These are phyloP conservation scores for Arabidopsis hybrid DNA, from an alignment of 441 rosid genomes.

Conservation along the genomic window DNA sequence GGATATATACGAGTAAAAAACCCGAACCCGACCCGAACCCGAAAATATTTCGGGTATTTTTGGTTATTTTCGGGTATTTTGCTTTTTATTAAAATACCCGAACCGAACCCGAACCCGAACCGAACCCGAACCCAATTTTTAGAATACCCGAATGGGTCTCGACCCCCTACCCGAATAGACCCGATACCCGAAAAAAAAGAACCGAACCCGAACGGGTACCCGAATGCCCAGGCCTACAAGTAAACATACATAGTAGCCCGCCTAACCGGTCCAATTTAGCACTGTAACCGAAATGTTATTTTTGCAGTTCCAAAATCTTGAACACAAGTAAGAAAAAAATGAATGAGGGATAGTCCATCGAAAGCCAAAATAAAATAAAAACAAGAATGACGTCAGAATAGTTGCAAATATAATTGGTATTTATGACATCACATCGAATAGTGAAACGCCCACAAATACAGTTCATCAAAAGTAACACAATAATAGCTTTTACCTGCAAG, in stretches of 20 bases:
- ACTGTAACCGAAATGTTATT: neutral
- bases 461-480: slow-evolving; percentile 42
- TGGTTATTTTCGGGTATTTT: no score
- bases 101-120: no score
- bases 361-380: neutral
- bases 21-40: no score
- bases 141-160: no score
- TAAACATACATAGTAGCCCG: neutral
- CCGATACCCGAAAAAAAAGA: no score
- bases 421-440: slow-evolving; percentile 44
- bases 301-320: neutral
- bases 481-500: slow-evolving; percentile 35
- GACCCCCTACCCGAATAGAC: no score
- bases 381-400: slow-evolving; percentile 38
- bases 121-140: no score
- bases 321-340: neutral
- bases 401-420: slow-evolving; percentile 15
- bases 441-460: slow-evolving; percentile 50
- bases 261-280: slow-evolving; percentile 13
- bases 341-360: neutral
- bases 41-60: no score
- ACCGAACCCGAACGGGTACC: no score
- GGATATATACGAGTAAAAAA: no score
- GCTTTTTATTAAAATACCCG: no score
- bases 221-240: no score